These are phyloP conservation scores for Clitoria ternatea DNA, from an alignment of 306 rosid genomes.

Conservation along the genomic window DNA sequence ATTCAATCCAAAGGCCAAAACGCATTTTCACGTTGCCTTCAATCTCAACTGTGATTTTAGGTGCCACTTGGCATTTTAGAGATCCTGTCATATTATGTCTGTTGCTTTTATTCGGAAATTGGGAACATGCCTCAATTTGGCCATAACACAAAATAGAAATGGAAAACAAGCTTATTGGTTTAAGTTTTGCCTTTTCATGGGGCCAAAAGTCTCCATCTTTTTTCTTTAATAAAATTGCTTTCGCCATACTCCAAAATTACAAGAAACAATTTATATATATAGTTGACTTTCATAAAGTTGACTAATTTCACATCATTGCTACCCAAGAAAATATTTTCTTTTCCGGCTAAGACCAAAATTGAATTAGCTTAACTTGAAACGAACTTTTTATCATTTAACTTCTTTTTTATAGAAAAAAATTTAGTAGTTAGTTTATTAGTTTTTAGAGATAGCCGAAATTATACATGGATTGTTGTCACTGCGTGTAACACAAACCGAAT, in stretches of 20 bases:
- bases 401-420: no score
- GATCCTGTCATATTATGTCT: conserved; percentile 17
- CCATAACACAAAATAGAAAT: conserved; percentile 3
- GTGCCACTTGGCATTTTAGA: conserved; percentile 31
- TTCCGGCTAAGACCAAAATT: background rate
- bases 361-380: no score
- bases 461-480: background rate
- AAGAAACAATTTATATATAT: background rate
- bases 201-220: conserved; percentile 15
- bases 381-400: no score
- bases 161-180: conserved; percentile 7
- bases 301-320: background rate
- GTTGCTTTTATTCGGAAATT: conserved; percentile 12
- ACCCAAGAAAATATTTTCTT: background rate
- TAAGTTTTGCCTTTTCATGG: background rate
- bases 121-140: conserved; percentile 21
- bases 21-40: conserved; percentile 24
- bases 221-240: conserved; percentile 8
- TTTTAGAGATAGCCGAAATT: no score
- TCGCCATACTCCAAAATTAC: background rate
- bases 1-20: conserved; percentile 25
- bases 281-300: background rate
- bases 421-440: no score
- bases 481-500: background rate
- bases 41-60: background rate